Percentiles rank a stretch among this genome's conserved stretches.
These are phyloP conservation scores for Pythium scleroteichum DNA, from an alignment of 352 stramenopile genomes.

Conservation along the genomic window DNA sequence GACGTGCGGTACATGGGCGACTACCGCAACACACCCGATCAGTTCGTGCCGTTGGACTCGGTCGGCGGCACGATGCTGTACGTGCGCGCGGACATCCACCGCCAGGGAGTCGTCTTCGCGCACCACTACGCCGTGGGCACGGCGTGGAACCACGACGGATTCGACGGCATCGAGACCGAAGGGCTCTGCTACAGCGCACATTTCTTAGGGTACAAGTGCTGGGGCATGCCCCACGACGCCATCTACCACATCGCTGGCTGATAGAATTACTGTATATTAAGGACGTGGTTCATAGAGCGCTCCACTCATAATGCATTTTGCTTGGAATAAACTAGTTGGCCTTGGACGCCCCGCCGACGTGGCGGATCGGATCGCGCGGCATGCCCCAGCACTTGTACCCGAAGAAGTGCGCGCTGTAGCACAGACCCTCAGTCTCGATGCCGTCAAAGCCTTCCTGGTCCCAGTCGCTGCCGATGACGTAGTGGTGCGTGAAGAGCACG, in stretches of 20 bases:
- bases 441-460: constrained; percentile 43
- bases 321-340: not conserved
- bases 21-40: constrained; percentile 11
- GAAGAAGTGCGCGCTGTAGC: constrained; percentile 45
- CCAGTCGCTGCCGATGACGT: constrained; percentile 47
- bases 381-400: constrained; percentile 53
- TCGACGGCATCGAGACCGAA: constrained; percentile 55
- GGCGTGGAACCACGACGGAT: constrained; percentile 39
- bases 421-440: constrained; percentile 53
- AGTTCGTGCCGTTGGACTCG: constrained; percentile 39
- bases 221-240: constrained; percentile 39
- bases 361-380: constrained; percentile 26
- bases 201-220: constrained; percentile 51
- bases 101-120: constrained; percentile 48
- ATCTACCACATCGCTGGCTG: constrained; percentile 2
- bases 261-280: too few relatives aligned
- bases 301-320: too few relatives aligned
- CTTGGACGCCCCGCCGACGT: constrained; percentile 1
- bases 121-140: constrained; percentile 44
- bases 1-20: constrained; percentile 6
- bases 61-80: constrained; percentile 55
- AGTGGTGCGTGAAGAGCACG: constrained; percentile 42
- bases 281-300: too few relatives aligned
- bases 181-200: constrained; percentile 50
- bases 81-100: constrained; percentile 43